Evolutionary conservation across 352 stramenopile species (phyloP).

Genomic region (Pythium coloratum): DNA sequence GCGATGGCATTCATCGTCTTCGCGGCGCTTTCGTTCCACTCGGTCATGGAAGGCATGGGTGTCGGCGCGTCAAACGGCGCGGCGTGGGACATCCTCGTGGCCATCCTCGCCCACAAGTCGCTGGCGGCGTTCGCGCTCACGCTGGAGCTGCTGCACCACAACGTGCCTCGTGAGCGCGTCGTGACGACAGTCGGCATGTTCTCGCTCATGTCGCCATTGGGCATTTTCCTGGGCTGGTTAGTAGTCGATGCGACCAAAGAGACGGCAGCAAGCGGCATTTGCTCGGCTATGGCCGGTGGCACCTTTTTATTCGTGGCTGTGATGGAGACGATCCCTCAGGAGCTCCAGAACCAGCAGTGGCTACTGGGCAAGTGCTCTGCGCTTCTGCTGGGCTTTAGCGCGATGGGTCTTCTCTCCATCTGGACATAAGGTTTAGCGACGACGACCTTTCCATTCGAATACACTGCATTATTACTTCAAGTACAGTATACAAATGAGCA

Average conservation of each 20-base stretch:
- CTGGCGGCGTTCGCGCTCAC: slow-evolving; percentile 71
- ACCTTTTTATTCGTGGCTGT: slow-evolving; percentile 82
- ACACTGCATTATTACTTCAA: background rate
- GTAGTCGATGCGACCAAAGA: slow-evolving; percentile 45
- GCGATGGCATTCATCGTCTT: slow-evolving; percentile 77
- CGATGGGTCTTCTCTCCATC: slow-evolving; percentile 70
- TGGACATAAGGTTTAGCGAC: slow-evolving; percentile 41
- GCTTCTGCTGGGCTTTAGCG: slow-evolving; percentile 52
- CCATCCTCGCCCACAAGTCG: slow-evolving; percentile 84
- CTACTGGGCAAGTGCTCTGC: slow-evolving; percentile 55
- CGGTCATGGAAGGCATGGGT: slow-evolving; percentile 84
- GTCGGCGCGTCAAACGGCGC: slow-evolving; percentile 58
- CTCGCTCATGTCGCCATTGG: slow-evolving; percentile 72
- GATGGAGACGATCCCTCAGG: slow-evolving; percentile 83
- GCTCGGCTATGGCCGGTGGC: slow-evolving; percentile 70
- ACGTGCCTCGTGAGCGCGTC: slow-evolving; percentile 39
- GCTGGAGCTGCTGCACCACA: slow-evolving; percentile 72
- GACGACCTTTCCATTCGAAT: background rate
- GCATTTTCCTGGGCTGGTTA: slow-evolving; percentile 63
- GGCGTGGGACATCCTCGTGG: slow-evolving; percentile 77
- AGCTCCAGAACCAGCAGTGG: slow-evolving; percentile 57
- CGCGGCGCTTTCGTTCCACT: slow-evolving; percentile 81
- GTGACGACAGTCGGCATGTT: slow-evolving; percentile 54
- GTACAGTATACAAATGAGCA: too few relatives aligned
- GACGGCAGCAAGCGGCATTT: slow-evolving; percentile 58